Evolutionary conservation across 176 grass and related monocot genomes (phyloP).

Genomic region (Eleusine coracana): DNA sequence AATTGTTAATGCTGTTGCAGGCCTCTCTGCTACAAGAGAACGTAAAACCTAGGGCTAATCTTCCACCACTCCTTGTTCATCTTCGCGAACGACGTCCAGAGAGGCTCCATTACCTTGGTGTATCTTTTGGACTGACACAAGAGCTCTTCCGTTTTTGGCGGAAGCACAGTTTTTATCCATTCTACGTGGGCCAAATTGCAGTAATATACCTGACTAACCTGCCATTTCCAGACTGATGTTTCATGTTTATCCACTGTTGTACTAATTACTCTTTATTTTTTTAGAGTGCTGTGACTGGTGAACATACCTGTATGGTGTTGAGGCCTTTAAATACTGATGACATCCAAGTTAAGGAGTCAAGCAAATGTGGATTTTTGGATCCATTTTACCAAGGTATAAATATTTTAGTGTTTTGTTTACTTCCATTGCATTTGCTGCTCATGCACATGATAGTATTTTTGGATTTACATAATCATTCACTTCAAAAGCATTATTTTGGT

Average conservation of each 20-base stretch:
- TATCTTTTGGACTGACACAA: constrained; percentile 90
- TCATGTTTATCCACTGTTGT: constrained; percentile 26
- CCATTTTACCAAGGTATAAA: constrained; percentile 84
- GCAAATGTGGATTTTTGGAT: constrained; percentile 76
- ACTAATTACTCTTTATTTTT: constrained; percentile 38
- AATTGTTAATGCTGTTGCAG: constrained; percentile 50
- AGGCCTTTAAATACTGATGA: constrained; percentile 79
- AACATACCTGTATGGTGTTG: constrained; percentile 93
- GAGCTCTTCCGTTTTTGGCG: constrained; percentile 94
- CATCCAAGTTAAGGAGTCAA: constrained; percentile 54
- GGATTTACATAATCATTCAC: neutral
- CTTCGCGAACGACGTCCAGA: constrained; percentile 63
- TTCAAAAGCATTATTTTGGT: constrained; percentile 26
- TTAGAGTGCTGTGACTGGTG: constrained; percentile 95
- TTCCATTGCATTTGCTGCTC: neutral
- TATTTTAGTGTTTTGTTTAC: neutral
- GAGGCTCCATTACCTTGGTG: constrained; percentile 90
- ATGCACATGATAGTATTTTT: constrained; percentile 11
- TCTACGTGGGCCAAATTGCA: constrained; percentile 89
- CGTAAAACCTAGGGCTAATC: constrained; percentile 75
- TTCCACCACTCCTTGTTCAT: constrained; percentile 86
- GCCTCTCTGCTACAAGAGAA: constrained; percentile 87
- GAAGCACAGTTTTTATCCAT: constrained; percentile 85
- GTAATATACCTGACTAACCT: constrained; percentile 56
- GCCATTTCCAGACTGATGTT: constrained; percentile 11